Evolutionary conservation across 768 basidiomycete species (phyloP), one percentile per base, ranked within the genome.

Genomic region (Lactarius trivialis): DNA sequence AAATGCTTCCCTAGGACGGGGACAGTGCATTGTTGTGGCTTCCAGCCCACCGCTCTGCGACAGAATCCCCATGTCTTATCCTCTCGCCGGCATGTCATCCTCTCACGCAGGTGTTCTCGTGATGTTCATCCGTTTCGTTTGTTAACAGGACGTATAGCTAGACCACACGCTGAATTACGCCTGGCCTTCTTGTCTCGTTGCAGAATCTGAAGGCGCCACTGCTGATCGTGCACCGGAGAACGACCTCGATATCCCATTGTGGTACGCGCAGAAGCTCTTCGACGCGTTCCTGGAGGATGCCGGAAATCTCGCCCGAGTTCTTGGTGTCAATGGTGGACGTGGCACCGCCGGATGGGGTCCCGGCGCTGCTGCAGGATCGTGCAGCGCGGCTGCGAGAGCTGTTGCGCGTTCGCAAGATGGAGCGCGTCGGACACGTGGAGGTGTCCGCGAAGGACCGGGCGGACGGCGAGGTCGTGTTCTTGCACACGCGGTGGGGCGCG

Each of bases 211-310:
- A 83, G 66, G 81, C 82, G 0, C 84, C 87, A 7, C 79, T 89
- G 11, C 76, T 93, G 32, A 80, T 94, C 65, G 84, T 81, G 0
- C 92, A 94, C 70, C 91, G 9, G 76, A 79, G 61, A 79, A 92
- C 71, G 92, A 94, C 73, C 76, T 74, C 66, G 85, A 89, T 26
- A 91, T 93, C 55, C 85, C 86, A 0, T 77, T 83, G 64, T 76
- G 79, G 2, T 91, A 94, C 70, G 85, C 91, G 0, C 76, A 78
- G 15, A 72, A 76, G 0, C 80, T 94, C 28, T 91, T 91, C 73
- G 77, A 88, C 37, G 76, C 81, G 0, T 81, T 92, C 60, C 70
- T 90, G 37, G 83, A 85, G 24, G 82, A 83, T 79, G 50, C 62
- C 71, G 0, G 75, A 78, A n/a, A 76, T 72, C 68, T 9, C 62